A percentile compares a stretch with the other conserved stretches of the same genome.
These are phyloP conservation scores for Fraxinus quadrangulata DNA, from an alignment of 257 asterid genomes.

Conservation along the genomic window DNA sequence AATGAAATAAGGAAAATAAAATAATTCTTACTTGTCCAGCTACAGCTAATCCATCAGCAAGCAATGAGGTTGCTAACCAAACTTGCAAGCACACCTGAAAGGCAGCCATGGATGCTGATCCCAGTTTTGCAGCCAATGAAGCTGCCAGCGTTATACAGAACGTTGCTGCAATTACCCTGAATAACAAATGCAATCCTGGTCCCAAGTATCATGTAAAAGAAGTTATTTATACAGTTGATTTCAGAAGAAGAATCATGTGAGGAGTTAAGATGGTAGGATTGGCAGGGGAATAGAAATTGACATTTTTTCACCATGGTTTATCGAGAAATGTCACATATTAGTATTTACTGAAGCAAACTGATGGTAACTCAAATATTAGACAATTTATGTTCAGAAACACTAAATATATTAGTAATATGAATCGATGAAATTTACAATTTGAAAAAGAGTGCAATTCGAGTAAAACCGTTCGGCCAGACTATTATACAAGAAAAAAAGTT, in stretches of 20 bases:
- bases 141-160: constrained; percentile 41
- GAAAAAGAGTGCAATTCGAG: not conserved
- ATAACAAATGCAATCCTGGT: constrained; percentile 36
- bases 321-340: too few species aligned
- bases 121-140: constrained; percentile 40
- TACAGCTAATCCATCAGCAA: constrained; percentile 48
- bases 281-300: not conserved
- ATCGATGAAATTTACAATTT: too few species aligned
- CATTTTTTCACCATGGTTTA: not conserved
- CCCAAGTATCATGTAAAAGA: constrained; percentile 4
- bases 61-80: constrained; percentile 46
- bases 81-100: constrained; percentile 49
- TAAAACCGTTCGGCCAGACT: not conserved
- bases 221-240: not conserved
- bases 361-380: not conserved
- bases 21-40: constrained; percentile 39
- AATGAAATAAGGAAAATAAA: not conserved
- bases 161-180: constrained; percentile 46
- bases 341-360: too few species aligned
- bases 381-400: not conserved
- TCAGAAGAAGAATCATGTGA: not conserved
- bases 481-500: not conserved
- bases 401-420: too few species aligned
- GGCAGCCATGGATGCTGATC: constrained; percentile 44
- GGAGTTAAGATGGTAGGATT: not conserved